phyloP scores from a whole-genome alignment of 2,329 filamentous ascomycete species.

The Cucurbitaria berberidis region DNA sequence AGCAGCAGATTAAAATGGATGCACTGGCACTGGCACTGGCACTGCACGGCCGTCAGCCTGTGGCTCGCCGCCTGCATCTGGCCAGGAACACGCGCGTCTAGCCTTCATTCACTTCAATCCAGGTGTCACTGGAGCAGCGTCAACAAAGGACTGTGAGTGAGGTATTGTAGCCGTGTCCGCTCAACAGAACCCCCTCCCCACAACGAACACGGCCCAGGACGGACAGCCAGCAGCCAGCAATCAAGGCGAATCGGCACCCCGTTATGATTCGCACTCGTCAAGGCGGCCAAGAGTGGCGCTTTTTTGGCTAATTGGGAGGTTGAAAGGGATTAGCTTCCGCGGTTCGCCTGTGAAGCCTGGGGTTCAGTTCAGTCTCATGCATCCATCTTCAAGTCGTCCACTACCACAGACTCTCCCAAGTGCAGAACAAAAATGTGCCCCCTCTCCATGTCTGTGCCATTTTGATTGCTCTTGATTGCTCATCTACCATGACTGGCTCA shows the following conservation, averaged over 20 bases:
- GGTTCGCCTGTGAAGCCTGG: not conserved
- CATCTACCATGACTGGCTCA: not conserved
- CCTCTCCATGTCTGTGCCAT: not conserved
- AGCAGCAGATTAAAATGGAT: constrained; percentile 27
- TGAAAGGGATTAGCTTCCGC: not conserved
- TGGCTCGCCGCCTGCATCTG: constrained; percentile 11
- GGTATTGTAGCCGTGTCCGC: too few relatives aligned
- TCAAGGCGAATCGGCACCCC: not conserved
- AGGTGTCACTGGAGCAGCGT: too few relatives aligned
- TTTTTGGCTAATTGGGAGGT: constrained; percentile 1
- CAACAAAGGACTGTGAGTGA: not conserved
- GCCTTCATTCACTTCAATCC: too few relatives aligned
- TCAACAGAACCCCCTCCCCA: not conserved
- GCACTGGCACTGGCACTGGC: too few relatives aligned
- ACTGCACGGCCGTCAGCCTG: constrained; percentile 26
- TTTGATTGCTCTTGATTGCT: constrained; percentile 3
- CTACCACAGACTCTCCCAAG: not conserved
- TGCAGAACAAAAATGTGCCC: not conserved
- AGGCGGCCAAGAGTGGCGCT: not conserved
- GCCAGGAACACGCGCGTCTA: constrained; percentile 24
- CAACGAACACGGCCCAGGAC: not conserved
- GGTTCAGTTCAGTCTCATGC: too few relatives aligned
- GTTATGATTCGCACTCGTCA: not conserved
- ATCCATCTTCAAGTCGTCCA: not conserved
- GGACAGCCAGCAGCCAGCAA: not conserved